Percentiles rank a stretch among this genome's conserved stretches.
These are phyloP conservation scores for Jaminaea rosea DNA, from an alignment of 1,284 basidiomycete genomes.

Conservation along the genomic window DNA sequence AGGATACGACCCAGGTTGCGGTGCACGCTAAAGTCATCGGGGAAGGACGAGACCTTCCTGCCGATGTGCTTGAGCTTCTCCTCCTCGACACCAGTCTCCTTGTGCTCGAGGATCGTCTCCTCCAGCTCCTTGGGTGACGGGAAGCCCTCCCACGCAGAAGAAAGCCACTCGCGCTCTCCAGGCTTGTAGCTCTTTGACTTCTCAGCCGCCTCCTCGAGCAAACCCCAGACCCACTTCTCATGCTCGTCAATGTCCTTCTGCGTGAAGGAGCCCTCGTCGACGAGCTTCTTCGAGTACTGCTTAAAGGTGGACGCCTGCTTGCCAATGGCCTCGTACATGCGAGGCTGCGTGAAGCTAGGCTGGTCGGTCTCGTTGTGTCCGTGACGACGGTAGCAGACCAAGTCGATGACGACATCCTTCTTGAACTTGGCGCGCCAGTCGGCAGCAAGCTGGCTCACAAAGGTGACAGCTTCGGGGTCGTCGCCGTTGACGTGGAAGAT, in stretches of 20 bases:
- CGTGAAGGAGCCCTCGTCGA: conserved; percentile 86
- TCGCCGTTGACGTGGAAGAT: conserved; percentile 99
- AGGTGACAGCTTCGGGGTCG: conserved; percentile 88
- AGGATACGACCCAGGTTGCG: conserved; percentile 92
- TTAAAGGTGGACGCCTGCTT: conserved; percentile 86
- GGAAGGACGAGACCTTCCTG: conserved; percentile 73
- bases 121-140: conserved; percentile 91
- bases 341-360: conserved; percentile 94
- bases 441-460: conserved; percentile 92
- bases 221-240: conserved; percentile 98
- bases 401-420: conserved; percentile 96
- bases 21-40: conserved; percentile 75
- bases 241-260: conserved; percentile 96
- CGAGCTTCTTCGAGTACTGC: conserved; percentile 81
- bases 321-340: conserved; percentile 96
- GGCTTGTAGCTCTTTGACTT: conserved; percentile 90
- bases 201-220: conserved; percentile 85
- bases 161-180: conserved; percentile 72
- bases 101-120: conserved; percentile 80
- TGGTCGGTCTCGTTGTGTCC: conserved; percentile 99
- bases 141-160: conserved; percentile 96
- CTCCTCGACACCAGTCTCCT: conserved; percentile 71
- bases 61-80: conserved; percentile 77
- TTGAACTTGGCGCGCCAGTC: conserved; percentile 98
- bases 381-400: conserved; percentile 96